These are phyloP conservation scores for Saccharomycopsis synnaedendra DNA, from an alignment of 805 yeast species.

Conservation along the genomic window DNA sequence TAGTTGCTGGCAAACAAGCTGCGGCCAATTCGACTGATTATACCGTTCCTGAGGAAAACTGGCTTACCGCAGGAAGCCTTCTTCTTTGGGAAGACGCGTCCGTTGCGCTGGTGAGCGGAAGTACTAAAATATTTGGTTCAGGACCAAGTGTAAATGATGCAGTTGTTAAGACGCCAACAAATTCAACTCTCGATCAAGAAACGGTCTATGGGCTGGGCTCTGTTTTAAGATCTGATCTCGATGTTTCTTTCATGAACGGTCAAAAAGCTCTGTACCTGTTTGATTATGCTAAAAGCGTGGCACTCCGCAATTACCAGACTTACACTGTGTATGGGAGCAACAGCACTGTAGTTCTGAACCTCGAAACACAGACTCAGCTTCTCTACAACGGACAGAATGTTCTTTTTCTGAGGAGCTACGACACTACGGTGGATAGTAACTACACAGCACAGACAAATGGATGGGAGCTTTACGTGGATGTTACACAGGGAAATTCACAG, in stretches of 20 bases:
- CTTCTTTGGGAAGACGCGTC: conserved; percentile 7
- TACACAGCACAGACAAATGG: background rate
- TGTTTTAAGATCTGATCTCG: background rate
- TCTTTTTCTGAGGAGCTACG: background rate
- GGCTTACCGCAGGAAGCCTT: conserved; percentile 18
- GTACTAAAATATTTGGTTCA: background rate
- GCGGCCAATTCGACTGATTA: conserved; percentile 2
- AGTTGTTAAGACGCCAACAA: background rate
- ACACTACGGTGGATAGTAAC: background rate
- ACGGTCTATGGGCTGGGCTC: conserved; percentile 22
- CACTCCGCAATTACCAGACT: background rate
- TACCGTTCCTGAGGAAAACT: conserved; percentile 16
- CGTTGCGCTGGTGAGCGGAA: background rate
- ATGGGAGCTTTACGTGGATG: background rate
- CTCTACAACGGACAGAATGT: background rate
- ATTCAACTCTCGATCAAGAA: conserved; percentile 20
- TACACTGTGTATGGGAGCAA: background rate
- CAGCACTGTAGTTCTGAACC: background rate
- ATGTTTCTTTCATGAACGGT: background rate
- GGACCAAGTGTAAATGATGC: background rate
- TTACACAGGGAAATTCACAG: background rate
- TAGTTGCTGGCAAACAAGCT: conserved; percentile 30
- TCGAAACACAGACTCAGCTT: background rate
- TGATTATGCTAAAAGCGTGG: conserved; percentile 14
- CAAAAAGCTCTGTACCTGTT: background rate